Conservation (phyloP, 352 stramenopile genomes). For the Pythium dissotocum region DNA sequence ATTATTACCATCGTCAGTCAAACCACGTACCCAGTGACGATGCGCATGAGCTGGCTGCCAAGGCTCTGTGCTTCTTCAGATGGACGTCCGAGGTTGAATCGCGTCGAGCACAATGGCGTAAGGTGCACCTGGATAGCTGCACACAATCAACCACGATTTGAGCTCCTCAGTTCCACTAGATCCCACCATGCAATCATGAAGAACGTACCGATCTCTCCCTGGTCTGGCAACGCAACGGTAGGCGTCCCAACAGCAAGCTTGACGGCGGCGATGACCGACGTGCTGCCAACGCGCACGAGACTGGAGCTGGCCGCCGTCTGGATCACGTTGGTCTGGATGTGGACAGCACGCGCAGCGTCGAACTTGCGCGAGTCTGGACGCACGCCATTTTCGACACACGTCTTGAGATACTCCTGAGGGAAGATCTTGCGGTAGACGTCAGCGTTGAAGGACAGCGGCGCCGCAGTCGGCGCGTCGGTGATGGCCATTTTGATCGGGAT, state of each 20-base stretch:
- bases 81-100: conserved; percentile 65
- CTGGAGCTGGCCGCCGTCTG: conserved; percentile 66
- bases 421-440: conserved; percentile 81
- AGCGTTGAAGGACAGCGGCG: conserved; percentile 54
- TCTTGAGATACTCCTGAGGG: conserved; percentile 64
- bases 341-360: conserved; percentile 45
- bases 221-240: conserved; percentile 63
- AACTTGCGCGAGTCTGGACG: conserved; percentile 60
- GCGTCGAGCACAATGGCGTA: conserved; percentile 72
- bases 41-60: conserved; percentile 72
- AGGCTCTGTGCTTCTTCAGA: conserved; percentile 81
- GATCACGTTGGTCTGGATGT: conserved; percentile 68
- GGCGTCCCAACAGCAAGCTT: conserved; percentile 78
- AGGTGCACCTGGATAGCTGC: conserved; percentile 79
- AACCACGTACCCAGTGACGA: conserved; percentile 59
- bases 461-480: conserved; percentile 20
- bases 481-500: conserved; percentile 9
- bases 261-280: conserved; percentile 67
- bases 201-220: conserved; percentile 67
- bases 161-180: conserved; percentile 5
- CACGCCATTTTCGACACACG: conserved; percentile 60
- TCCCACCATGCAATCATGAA: neutral
- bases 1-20: neutral
- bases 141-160: conserved; percentile 3
- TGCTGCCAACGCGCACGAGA: conserved; percentile 76